These are phyloP conservation scores for Peronosclerospora sorghi DNA, from an alignment of 352 stramenopile genomes.

Conservation along the genomic window DNA sequence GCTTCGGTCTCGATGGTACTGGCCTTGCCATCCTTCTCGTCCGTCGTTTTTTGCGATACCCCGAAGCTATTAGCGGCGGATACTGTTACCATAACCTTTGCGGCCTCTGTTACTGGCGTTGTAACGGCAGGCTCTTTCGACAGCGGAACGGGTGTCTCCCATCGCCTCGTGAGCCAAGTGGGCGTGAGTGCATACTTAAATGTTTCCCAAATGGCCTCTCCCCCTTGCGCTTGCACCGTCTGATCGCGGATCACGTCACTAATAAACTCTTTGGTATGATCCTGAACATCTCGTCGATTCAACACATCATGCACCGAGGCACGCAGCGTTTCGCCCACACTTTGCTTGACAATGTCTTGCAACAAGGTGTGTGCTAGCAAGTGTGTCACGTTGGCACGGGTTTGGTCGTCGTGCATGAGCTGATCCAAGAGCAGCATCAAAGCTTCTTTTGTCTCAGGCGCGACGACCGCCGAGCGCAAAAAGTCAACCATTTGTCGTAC, in stretches of 20 bases:
- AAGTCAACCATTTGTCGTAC: conserved; percentile 45
- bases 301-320: conserved; percentile 68
- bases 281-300: conserved; percentile 59
- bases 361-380: conserved; percentile 55
- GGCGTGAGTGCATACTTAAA: conserved; percentile 75
- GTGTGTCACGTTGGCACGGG: conserved; percentile 40
- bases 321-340: conserved; percentile 39
- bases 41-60: conserved; percentile 12
- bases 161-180: conserved; percentile 67
- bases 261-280: conserved; percentile 79
- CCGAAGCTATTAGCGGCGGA: conserved; percentile 20
- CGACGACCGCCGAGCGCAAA: conserved; percentile 31
- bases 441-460: conserved; percentile 34
- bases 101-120: conserved; percentile 13
- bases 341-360: conserved; percentile 58
- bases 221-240: conserved; percentile 66
- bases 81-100: conserved; percentile 23
- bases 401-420: conserved; percentile 48
- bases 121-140: conserved; percentile 4
- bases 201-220: conserved; percentile 70
- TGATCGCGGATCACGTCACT: conserved; percentile 68
- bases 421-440: conserved; percentile 49
- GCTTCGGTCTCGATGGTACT: neutral
- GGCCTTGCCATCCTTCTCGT: conserved; percentile 1
- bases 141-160: conserved; percentile 22